Percentiles rank a stretch among this genome's conserved stretches.
Conservation (phyloP, 331 rosid genomes). For the Arachis monticola region DNA sequence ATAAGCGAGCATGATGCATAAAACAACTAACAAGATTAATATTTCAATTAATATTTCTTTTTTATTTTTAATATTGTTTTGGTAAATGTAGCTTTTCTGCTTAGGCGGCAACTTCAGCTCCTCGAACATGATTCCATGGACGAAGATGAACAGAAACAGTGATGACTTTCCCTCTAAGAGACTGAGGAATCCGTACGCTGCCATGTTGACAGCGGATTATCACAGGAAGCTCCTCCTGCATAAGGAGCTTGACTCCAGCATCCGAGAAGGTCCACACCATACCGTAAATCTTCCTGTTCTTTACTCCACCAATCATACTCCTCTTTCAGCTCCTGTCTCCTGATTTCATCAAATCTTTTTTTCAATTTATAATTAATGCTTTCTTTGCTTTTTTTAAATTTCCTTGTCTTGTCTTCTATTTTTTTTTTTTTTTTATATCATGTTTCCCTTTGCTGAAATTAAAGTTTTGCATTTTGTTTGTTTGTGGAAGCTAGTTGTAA, state of each 20-base stretch:
- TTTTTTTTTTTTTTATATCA: no score
- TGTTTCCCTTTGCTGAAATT: no score
- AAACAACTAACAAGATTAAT: no score
- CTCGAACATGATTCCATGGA: background rate
- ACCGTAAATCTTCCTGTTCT: background rate
- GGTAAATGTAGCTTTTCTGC: slow-evolving; percentile 1
- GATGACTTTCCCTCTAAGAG: background rate
- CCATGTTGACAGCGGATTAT: slow-evolving; percentile 47
- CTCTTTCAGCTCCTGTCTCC: background rate
- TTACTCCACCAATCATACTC: background rate
- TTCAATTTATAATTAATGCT: background rate
- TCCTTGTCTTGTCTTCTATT: no score
- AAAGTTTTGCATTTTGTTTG: no score
- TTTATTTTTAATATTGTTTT: no score
- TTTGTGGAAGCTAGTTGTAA: no score
- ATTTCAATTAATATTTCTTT: background rate
- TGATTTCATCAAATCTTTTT: background rate
- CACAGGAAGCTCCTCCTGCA: slow-evolving; percentile 65
- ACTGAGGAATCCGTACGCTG: slow-evolving; percentile 50
- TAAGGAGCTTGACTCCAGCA: slow-evolving; percentile 63
- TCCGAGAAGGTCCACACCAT: slow-evolving; percentile 50
- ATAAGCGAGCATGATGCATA: no score
- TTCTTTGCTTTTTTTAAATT: background rate
- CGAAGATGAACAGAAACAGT: background rate
- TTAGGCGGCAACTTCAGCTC: slow-evolving; percentile 19